A percentile compares a stretch with the other conserved stretches of the same genome.
These are phyloP conservation scores for Suillus subluteus DNA, from an alignment of 768 basidiomycete species.

Conservation along the genomic window DNA sequence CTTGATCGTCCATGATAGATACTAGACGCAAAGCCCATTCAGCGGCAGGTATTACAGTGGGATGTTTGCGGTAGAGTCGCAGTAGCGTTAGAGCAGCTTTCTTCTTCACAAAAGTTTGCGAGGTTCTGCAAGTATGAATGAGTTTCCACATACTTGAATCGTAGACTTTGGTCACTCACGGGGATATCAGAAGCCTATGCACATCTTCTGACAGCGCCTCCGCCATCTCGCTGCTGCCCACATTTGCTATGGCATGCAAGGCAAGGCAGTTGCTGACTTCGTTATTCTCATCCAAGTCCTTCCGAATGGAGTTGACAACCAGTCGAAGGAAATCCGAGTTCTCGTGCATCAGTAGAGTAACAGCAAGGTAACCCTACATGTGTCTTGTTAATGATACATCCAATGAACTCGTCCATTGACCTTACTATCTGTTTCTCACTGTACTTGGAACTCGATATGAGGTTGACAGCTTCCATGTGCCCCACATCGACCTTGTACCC, in stretches of 20 bases:
- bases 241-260: constrained; percentile 96
- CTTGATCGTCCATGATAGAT: constrained; percentile 92
- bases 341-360: constrained; percentile 98
- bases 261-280: constrained; percentile 97
- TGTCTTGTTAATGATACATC: not conserved
- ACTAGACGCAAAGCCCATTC: constrained; percentile 98
- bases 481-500: constrained; percentile 99
- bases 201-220: constrained; percentile 94
- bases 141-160: constrained; percentile 19
- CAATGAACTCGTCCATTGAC: constrained; percentile 11
- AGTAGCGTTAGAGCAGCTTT: constrained; percentile 95
- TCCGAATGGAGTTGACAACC: constrained; percentile 97
- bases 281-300: constrained; percentile 92
- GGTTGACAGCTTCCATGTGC: constrained; percentile 98
- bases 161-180: constrained; percentile 52
- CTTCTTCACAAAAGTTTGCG: constrained; percentile 95
- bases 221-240: constrained; percentile 98
- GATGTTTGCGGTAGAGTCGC: constrained; percentile 93
- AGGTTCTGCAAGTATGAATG: constrained; percentile 63
- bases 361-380: constrained; percentile 90
- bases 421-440: constrained; percentile 98
- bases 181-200: constrained; percentile 91
- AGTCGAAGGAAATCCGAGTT: constrained; percentile 96
- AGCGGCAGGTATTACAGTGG: constrained; percentile 87
- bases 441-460: constrained; percentile 94